A percentile compares a stretch with the other conserved stretches of the same genome.
Evolutionary conservation across 306 rosid genomes (phyloP).

Genomic region (Carpinus viminea): DNA sequence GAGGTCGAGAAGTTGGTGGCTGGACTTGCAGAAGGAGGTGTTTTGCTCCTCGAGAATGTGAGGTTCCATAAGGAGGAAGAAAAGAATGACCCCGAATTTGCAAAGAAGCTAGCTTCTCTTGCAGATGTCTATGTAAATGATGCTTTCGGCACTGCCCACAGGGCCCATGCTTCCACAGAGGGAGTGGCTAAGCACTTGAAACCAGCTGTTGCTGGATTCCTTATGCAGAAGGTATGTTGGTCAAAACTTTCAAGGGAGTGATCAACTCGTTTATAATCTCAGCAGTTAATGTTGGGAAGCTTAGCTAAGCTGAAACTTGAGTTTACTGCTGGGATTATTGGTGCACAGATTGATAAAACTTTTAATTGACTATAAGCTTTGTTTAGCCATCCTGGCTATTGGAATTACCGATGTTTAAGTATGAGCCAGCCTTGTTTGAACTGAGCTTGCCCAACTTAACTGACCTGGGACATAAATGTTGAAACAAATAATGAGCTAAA

Average conservation of each 20-base stretch:
- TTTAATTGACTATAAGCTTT: background rate
- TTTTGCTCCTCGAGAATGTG: constrained; percentile 91
- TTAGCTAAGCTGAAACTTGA: background rate
- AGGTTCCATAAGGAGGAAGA: constrained; percentile 95
- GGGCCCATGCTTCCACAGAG: constrained; percentile 97
- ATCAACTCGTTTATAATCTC: background rate
- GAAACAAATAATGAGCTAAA: too few relatives aligned
- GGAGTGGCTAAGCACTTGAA: constrained; percentile 85
- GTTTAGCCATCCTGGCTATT: background rate
- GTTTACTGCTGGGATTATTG: background rate
- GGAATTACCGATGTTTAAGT: background rate
- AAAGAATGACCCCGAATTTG: constrained; percentile 91
- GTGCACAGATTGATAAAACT: background rate
- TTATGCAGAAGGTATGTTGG: constrained; percentile 85
- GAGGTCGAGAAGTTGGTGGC: constrained; percentile 86
- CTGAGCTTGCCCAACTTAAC: background rate
- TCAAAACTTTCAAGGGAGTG: background rate
- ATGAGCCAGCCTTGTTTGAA: background rate
- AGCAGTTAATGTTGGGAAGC: background rate
- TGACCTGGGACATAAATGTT: background rate
- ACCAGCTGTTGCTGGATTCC: constrained; percentile 94
- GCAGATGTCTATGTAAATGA: constrained; percentile 94
- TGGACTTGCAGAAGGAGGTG: constrained; percentile 78
- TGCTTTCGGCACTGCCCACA: constrained; percentile 95
- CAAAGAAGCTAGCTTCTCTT: constrained; percentile 90